Evolutionary conservation across 192 early-diverging fungal species (phyloP).

Genomic region (Rhizophlyctis rosea): DNA sequence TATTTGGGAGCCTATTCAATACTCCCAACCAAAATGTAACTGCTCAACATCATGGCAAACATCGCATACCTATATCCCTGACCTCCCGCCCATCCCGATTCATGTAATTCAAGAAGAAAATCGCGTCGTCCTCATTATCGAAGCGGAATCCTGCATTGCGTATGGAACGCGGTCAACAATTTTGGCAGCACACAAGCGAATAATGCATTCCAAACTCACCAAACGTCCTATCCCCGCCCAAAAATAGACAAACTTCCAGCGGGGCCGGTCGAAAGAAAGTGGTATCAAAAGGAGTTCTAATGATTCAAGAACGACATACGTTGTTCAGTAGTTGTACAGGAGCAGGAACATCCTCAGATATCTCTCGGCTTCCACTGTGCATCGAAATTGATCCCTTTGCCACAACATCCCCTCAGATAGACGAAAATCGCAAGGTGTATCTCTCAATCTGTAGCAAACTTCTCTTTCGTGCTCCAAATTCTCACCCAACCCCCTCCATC

Average conservation of each 20-base stretch:
- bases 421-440: background rate
- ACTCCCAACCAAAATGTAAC: no score
- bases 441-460: no score
- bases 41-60: no score
- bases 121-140: constrained; percentile 26
- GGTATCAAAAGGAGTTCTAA: background rate
- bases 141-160: constrained; percentile 20
- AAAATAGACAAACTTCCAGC: constrained; percentile 12
- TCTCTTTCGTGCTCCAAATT: no score
- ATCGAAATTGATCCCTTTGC: no score
- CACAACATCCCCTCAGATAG: background rate
- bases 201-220: background rate
- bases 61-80: no score
- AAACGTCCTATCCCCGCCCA: background rate
- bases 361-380: no score
- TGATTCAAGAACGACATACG: background rate
- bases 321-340: no score
- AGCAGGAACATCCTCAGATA: no score
- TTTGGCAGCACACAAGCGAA: background rate
- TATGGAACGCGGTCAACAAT: background rate
- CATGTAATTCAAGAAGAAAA: constrained; percentile 25
- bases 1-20: no score
- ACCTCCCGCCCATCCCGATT: no score
- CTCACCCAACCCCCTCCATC: no score
- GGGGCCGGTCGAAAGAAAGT: constrained; percentile 18